Base-by-base conservation (phyloP, 352 stramenopile species). In the Globisporangium lucens region DNA sequence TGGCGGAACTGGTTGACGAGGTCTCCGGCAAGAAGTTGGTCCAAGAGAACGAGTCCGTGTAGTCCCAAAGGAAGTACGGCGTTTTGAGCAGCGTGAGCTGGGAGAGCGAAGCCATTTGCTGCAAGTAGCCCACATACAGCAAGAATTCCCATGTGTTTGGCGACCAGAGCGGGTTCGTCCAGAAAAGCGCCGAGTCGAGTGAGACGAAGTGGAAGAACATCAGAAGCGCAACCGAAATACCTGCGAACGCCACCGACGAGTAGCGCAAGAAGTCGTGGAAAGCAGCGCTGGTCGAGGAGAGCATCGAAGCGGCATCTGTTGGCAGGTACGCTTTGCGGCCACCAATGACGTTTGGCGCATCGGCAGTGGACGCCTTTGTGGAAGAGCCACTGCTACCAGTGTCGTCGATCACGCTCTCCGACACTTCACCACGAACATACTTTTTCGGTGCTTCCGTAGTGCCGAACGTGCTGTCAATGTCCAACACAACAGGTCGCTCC, bases 91-190 rank as follows among this genome's bases (percentile, higher is more conserved):
- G 66, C 27, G 81, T 89, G 22, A 89, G 71, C 41, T 89, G 72
- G 29, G 84, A 92, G 0, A 87, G 58, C 4, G 80, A 76, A 38
- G 77, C 70, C 75, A 93, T 85, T 36, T 89, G 81, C 73, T 93
- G 85, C 62, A 93, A 67, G 68, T 88, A 89, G n/a, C 68, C 77
- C 17, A 83, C 75, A 69, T 89, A 90, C 17, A 86, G 73, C 30
- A 87, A 68, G 59, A 90, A 85, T 67, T 93, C 85, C 85, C 85
- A 93, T 17, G 83, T 85, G 66, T 93, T 93, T 2, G 85, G 85
- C 46, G 81, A 85, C 82, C 80, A 90, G 22, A 75, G 52, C 6
- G 78, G 36, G 30, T 75, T 87, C 10, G 73, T 73, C 75, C 71
- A 87, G 35, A 79, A 65, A 17, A 79, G 61, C 41, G 77, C 71